Percentiles rank a stretch among this genome's conserved stretches.
phyloP scores from a whole-genome alignment of 176 grass and related monocot species.

The Triticum monococcum region DNA sequence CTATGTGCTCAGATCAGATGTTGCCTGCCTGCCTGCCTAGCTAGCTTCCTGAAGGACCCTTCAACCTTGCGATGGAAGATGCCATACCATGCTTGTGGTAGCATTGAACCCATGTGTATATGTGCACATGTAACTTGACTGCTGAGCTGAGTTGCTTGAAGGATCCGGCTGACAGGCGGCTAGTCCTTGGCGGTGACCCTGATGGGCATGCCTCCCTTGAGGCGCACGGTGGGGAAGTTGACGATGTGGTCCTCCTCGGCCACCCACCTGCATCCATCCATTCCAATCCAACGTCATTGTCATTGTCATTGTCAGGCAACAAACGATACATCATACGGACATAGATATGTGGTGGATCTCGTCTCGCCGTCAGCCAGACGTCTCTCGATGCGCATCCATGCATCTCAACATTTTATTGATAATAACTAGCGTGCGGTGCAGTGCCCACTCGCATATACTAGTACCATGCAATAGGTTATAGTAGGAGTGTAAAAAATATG shows the following conservation, averaged over 20 bases:
- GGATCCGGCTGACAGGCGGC: background rate
- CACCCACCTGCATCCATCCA: conserved; percentile 63
- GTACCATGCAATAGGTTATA: background rate
- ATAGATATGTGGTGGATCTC: too few species aligned
- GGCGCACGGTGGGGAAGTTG: conserved; percentile 92
- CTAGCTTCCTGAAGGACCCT: background rate
- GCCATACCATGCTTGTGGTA: too few species aligned
- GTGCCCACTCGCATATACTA: background rate
- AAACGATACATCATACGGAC: background rate
- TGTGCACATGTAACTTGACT: background rate
- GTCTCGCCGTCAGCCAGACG: too few species aligned
- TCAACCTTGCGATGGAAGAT: background rate
- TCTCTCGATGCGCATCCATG: too few species aligned
- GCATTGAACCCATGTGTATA: background rate
- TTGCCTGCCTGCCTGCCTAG: background rate
- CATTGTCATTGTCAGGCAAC: background rate
- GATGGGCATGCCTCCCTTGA: conserved; percentile 86
- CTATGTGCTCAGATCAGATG: background rate
- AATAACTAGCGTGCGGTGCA: background rate
- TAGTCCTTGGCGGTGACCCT: conserved; percentile 46
- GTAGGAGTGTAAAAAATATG: too few species aligned
- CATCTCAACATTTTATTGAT: too few species aligned
- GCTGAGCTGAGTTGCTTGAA: too few species aligned
- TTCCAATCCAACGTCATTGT: background rate
- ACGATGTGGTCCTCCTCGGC: conserved; percentile 88